A percentile compares a stretch with the other conserved stretches of the same genome.
phyloP scores from a whole-genome alignment of 148 eudicot genomes.

The Amaranthus palmeri region DNA sequence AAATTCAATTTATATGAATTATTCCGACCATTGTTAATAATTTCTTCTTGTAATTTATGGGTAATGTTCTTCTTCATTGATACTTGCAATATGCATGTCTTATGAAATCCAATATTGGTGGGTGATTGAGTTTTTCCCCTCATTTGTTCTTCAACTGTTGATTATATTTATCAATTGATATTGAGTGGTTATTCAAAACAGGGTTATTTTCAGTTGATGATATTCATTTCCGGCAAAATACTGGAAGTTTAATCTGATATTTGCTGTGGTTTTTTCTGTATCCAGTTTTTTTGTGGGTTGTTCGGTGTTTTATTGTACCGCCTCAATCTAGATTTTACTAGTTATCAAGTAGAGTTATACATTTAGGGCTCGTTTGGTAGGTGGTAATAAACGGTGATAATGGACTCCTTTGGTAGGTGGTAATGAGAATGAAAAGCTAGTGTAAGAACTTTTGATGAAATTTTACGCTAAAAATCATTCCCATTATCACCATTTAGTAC shows the following conservation, averaged over 20 bases:
- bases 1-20: neutral
- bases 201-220: no score
- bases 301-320: neutral
- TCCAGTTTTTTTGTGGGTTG: neutral
- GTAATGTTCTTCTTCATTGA: neutral
- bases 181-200: neutral
- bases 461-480: no score
- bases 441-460: no score
- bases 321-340: no score
- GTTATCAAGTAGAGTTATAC: no score
- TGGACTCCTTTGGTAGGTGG: no score
- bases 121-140: neutral
- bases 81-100: slow-evolving; percentile 16
- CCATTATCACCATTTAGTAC: no score
- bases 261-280: neutral
- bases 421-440: no score
- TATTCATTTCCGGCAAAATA: neutral
- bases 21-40: neutral
- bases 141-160: neutral
- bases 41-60: neutral
- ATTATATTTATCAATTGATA: neutral
- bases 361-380: no score
- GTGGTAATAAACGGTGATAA: no score
- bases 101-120: neutral
- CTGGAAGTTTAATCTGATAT: neutral